Conservation (phyloP, 2,329 filamentous ascomycete species). For the Cercospora canescens region DNA sequence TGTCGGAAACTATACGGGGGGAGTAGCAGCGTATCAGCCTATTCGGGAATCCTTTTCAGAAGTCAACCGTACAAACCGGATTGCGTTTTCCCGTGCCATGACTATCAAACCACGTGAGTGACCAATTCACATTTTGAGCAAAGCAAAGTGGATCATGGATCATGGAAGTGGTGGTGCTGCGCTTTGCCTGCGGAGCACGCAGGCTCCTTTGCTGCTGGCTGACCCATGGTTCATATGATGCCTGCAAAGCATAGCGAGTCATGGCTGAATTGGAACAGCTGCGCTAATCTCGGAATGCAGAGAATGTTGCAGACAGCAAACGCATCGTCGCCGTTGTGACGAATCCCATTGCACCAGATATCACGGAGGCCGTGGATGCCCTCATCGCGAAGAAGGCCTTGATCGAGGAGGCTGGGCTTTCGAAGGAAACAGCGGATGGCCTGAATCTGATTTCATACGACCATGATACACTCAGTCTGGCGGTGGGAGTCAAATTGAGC, state of each 20-base stretch:
- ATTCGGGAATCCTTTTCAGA: slow-evolving; percentile 25
- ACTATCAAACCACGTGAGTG: slow-evolving; percentile 24
- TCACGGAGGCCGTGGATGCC: slow-evolving; percentile 24
- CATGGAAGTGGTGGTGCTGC: too few relatives aligned
- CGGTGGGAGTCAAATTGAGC: slow-evolving; percentile 24
- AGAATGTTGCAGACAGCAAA: slow-evolving; percentile 22
- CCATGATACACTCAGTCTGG: slow-evolving; percentile 25
- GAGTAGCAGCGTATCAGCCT: slow-evolving; percentile 17
- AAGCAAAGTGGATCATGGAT: background rate
- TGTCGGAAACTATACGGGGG: slow-evolving; percentile 22
- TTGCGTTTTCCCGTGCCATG: slow-evolving; percentile 28
- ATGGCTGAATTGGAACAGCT: background rate
- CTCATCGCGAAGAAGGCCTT: slow-evolving; percentile 26
- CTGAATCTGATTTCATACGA: slow-evolving; percentile 26
- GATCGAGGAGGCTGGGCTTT: slow-evolving; percentile 23
- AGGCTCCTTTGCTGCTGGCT: background rate
- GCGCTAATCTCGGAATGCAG: slow-evolving; percentile 5
- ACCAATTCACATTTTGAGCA: background rate
- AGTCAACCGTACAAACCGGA: slow-evolving; percentile 27
- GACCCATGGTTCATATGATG: background rate
- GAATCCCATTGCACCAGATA: slow-evolving; percentile 25
- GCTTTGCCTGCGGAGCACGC: too few relatives aligned
- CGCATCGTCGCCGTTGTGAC: slow-evolving; percentile 26
- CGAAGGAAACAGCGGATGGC: slow-evolving; percentile 22
- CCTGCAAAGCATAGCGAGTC: background rate